These are phyloP conservation scores for Heliosperma pusillum DNA, from an alignment of 148 eudicot genomes.

Conservation along the genomic window DNA sequence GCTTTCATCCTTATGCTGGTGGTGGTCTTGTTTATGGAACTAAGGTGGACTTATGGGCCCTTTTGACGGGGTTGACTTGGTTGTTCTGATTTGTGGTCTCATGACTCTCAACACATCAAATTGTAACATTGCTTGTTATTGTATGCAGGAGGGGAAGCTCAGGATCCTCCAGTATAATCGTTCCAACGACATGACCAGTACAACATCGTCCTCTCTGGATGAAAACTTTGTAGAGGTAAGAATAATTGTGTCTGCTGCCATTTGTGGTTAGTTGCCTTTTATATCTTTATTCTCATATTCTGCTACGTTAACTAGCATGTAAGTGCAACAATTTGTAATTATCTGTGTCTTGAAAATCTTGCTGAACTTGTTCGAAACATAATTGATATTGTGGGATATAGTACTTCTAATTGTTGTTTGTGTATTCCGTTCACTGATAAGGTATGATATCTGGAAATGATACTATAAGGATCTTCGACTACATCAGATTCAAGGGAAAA, in stretches of 20 bases:
- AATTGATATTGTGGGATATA: too few relatives aligned
- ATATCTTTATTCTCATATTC: background rate
- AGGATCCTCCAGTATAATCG: slow-evolving; percentile 74
- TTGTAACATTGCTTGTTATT: slow-evolving; percentile 7
- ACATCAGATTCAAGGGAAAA: too few relatives aligned
- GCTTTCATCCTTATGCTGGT: slow-evolving; percentile 92
- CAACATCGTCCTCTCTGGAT: slow-evolving; percentile 44
- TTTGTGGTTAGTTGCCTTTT: background rate
- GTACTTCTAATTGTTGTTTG: too few relatives aligned
- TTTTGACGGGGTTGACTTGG: background rate
- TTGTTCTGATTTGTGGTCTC: background rate
- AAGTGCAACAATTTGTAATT: background rate
- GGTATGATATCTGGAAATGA: too few relatives aligned
- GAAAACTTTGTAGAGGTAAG: slow-evolving; percentile 76
- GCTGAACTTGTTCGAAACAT: background rate
- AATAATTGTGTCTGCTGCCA: slow-evolving; percentile 2
- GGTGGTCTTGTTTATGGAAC: slow-evolving; percentile 97
- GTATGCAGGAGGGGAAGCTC: slow-evolving; percentile 90
- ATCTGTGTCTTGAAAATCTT: background rate
- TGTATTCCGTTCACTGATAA: too few relatives aligned
- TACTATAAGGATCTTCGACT: too few relatives aligned
- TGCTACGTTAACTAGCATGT: background rate
- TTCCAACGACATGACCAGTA: slow-evolving; percentile 36
- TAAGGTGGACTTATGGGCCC: slow-evolving; percentile 44
- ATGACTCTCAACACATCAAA: background rate